A percentile compares a stretch with the other conserved stretches of the same genome.
phyloP scores from a whole-genome alignment of 305 asterid species.

The Fraxinus floribunda region DNA sequence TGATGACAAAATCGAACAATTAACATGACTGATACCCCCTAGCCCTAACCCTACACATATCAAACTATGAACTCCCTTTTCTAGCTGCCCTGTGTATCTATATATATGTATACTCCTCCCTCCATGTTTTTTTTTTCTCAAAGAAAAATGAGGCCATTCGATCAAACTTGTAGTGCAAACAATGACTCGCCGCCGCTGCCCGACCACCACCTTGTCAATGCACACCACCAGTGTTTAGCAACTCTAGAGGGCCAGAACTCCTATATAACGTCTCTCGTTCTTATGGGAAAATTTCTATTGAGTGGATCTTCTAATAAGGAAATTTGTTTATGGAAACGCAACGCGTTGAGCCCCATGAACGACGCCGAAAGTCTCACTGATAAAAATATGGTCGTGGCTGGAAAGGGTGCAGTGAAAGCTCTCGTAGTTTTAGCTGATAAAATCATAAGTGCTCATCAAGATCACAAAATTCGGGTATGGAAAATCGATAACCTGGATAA shows the following conservation, averaged over 20 bases:
- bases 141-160: constrained; percentile 37
- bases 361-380: constrained; percentile 18
- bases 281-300: constrained; percentile 51
- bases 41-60: not conserved
- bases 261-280: constrained; percentile 60
- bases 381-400: constrained; percentile 35
- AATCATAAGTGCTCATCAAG: constrained; percentile 79
- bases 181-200: constrained; percentile 24
- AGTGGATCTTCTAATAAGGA: constrained; percentile 59
- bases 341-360: not conserved
- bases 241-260: constrained; percentile 47
- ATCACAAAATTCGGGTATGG: constrained; percentile 73
- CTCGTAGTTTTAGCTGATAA: constrained; percentile 46
- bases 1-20: constrained; percentile 11
- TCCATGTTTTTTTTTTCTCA: constrained; percentile 9
- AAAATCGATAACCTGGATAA: constrained; percentile 32
- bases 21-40: constrained; percentile 10
- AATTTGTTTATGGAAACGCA: constrained; percentile 41
- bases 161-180: constrained; percentile 49
- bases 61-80: not conserved
- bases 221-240: constrained; percentile 50
- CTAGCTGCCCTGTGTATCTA: not conserved
- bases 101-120: not conserved
- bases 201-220: constrained; percentile 22
- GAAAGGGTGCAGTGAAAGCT: constrained; percentile 68